Evolutionary conservation across 495 filamentous ascomycete genomes (phyloP), one percentile per base, ranked within the genome.

Genomic region (Baudoinia panamericana): DNA sequence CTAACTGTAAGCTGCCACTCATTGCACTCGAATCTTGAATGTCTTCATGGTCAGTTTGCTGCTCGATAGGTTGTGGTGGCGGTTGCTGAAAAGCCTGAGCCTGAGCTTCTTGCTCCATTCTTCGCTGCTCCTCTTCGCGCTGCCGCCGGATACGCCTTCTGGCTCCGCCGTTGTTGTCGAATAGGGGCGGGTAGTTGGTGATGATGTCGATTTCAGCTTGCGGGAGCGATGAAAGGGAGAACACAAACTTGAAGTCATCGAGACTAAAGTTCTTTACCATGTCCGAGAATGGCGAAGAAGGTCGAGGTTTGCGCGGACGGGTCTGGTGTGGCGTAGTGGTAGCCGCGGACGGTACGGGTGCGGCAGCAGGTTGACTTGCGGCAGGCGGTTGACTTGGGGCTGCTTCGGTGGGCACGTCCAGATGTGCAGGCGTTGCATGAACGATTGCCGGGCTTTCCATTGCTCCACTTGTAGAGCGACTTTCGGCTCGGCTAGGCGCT

Each of bases 1-100:
- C 87, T 13, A 95, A 68, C 39, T 88, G 84, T 24, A 92, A 67
- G 54, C 87, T 95, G 9, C 85, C 83, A 55, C 53, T 48, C 24
- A 79, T 83, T 53, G 84, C 84, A 2, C 75, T 73, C 31, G 73
- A 69, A 27, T 63, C 63, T 8, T 66, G 60, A 5, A 29, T 23
- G n/a, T 56, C 53, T 25, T 26, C 22, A n/a, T n/a, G n/a, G n/a
- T n/a, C n/a, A n/a, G n/a, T n/a, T n/a, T n/a, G n/a, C n/a, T n/a
- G n/a, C n/a, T n/a, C n/a, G n/a, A n/a, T n/a, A n/a, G n/a, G n/a
- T n/a, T n/a, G n/a, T 1, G 47, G 18, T 7, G 52, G 24, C 0
- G 35, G 54, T 16, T 66, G 59, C 43, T 70, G 66, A 1, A 73
- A 43, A 10, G 71, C 50, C 38, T 83, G 75, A 10, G 71, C 50